Base-by-base conservation (phyloP, 805 yeast genomes). In the Danielia oregonensis region DNA sequence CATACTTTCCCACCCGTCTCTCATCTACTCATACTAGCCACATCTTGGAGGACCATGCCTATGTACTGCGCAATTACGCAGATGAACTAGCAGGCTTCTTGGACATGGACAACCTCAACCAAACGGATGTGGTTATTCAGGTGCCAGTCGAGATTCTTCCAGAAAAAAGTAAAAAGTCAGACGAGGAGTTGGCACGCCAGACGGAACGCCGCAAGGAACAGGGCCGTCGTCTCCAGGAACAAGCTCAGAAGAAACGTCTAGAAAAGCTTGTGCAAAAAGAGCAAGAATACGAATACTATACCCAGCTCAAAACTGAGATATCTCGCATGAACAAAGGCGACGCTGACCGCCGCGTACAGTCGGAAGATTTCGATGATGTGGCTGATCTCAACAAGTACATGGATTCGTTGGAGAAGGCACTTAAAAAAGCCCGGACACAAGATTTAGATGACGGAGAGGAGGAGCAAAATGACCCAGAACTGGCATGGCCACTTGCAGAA, bases 171-270 rank as follows among this genome's bases (percentile, higher is more conserved):
- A 86, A 82, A 54, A 89, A 89, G 54, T 65, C 58, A 17, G 65
- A 61, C 40, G 96, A 86, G 57, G 97, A 91, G 54, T 59, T 89
- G 17, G 78, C 76, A 14, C 57, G 73, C 17, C 88, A 85, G 43
- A 82, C 89, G 1, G 91, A 83, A 45, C 80, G 82, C 53, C 73
- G 95, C 40, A 74, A 76, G 48, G 96, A 88, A 53, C 84, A 83
- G 43, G 97, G 97, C 6, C 76, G 82, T 43, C 71, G 95, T 44
- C 68, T 94, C 42, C 97, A 93, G 61, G 95, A 86, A 51, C 96
- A 88, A 59, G 97, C 97, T 0, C 88, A 82, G 48, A 82, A 80
- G 51, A 82, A 80, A 45, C 68, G 98, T 36, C 57, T 79, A 7
- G 96, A 91, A 54, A 88, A 86, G 51, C 61, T 86, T 29, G 68